Conservation (phyloP, 2,329 filamentous ascomycete species). For the Pseudogymnoascus sp. region DNA sequence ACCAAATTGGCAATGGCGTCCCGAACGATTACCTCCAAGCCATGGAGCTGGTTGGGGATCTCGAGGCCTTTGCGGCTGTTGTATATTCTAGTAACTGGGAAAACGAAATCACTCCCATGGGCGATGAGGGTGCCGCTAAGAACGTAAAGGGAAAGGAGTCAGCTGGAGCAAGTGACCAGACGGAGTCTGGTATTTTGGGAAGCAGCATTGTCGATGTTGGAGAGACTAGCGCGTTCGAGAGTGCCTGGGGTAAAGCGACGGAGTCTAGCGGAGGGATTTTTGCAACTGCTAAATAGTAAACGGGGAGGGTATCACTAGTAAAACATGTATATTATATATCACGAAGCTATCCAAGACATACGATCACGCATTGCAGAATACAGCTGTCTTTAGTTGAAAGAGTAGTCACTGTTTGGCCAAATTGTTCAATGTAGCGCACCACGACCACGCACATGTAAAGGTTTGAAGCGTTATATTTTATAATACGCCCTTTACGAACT, state of each 20-base stretch:
- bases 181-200: constrained; percentile 25
- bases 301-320: not conserved
- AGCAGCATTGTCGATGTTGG: constrained; percentile 50
- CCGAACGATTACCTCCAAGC: constrained; percentile 63
- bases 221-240: constrained; percentile 49
- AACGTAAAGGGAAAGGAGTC: constrained; percentile 17
- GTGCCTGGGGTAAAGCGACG: constrained; percentile 60
- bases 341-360: not conserved
- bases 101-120: constrained; percentile 45
- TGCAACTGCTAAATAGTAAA: constrained; percentile 4
- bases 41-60: constrained; percentile 67
- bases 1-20: constrained; percentile 74
- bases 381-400: not conserved
- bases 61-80: constrained; percentile 78
- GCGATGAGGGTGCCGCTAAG: constrained; percentile 14
- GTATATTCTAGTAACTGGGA: constrained; percentile 83
- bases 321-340: constrained; percentile 8
- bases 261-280: constrained; percentile 17
- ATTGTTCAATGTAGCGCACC: not conserved
- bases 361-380: not conserved
- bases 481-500: constrained; percentile 63
- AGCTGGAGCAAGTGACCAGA: constrained; percentile 8
- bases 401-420: not conserved
- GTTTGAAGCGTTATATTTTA: constrained; percentile 23
- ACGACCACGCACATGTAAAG: not conserved